Evolutionary conservation across 306 rosid genomes (phyloP).

Genomic region (Carpinus viminea): DNA sequence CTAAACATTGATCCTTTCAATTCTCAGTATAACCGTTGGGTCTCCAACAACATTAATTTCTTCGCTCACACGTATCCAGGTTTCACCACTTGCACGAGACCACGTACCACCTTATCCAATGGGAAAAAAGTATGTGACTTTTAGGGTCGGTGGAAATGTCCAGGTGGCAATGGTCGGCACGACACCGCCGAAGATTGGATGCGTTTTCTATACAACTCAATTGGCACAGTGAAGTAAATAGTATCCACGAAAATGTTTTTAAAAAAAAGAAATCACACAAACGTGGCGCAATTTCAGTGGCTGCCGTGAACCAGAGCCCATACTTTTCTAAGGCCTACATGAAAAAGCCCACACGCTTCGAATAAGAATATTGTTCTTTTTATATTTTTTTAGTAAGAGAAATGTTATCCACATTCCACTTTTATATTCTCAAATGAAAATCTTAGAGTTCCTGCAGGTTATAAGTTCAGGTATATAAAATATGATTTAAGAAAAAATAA

Average conservation of each 20-base stretch:
- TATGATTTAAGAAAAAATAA: too few relatives aligned
- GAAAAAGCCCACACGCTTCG: conserved; percentile 7
- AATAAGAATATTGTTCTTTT: background rate
- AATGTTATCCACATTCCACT: too few relatives aligned
- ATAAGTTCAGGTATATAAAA: too few relatives aligned
- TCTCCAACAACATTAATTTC: background rate
- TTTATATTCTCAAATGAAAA: too few relatives aligned
- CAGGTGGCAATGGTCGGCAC: conserved; percentile 38
- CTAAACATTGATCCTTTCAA: background rate
- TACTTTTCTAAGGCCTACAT: too few relatives aligned
- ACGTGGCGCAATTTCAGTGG: background rate
- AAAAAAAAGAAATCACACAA: too few relatives aligned
- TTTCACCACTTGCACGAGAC: background rate
- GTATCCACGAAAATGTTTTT: background rate
- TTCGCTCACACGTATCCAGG: background rate
- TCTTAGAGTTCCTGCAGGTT: too few relatives aligned
- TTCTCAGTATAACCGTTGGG: background rate
- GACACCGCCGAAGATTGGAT: background rate
- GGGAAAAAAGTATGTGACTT: background rate
- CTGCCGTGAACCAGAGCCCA: too few relatives aligned
- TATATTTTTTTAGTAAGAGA: too few relatives aligned
- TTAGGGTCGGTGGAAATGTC: conserved; percentile 24
- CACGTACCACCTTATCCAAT: conserved; percentile 3
- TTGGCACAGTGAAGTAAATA: background rate
- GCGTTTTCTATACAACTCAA: background rate